phyloP scores from a whole-genome alignment of 2,329 filamentous ascomycete species.

The Nothophaeocryptopus gaeumannii region DNA sequence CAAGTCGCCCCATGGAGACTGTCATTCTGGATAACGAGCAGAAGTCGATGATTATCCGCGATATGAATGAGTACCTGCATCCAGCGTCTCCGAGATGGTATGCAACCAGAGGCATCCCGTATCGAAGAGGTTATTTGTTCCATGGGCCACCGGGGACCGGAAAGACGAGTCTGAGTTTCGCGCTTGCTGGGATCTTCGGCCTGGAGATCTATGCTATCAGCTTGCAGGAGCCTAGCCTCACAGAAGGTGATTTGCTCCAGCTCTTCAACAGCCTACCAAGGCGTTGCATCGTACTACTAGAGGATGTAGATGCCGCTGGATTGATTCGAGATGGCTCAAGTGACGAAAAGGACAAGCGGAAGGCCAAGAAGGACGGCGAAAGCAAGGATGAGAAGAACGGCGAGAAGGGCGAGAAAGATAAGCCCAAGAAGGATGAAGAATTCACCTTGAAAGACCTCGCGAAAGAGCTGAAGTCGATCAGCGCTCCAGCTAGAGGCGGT shows the following conservation, averaged over 20 bases:
- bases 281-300: constrained; percentile 47
- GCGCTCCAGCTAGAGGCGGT: constrained; percentile 5
- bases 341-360: constrained; percentile 26
- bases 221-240: constrained; percentile 66
- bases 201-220: constrained; percentile 47
- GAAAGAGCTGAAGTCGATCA: constrained; percentile 27
- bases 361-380: constrained; percentile 16
- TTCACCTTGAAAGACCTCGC: constrained; percentile 32
- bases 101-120: constrained; percentile 77
- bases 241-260: constrained; percentile 59
- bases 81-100: constrained; percentile 76
- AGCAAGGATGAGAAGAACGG: constrained; percentile 17
- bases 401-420: constrained; percentile 16
- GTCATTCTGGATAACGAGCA: constrained; percentile 68
- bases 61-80: constrained; percentile 76
- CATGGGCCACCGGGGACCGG: constrained; percentile 59
- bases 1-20: constrained; percentile 68
- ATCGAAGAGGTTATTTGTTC: constrained; percentile 78
- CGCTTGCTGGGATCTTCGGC: constrained; percentile 48
- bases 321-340: constrained; percentile 38
- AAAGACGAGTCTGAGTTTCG: constrained; percentile 39
- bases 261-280: constrained; percentile 45
- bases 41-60: constrained; percentile 64
- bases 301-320: constrained; percentile 50
- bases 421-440: constrained; percentile 26